Base-by-base conservation (phyloP, 2,329 filamentous ascomycete genomes). In the Cladosporium sp. region DNA sequence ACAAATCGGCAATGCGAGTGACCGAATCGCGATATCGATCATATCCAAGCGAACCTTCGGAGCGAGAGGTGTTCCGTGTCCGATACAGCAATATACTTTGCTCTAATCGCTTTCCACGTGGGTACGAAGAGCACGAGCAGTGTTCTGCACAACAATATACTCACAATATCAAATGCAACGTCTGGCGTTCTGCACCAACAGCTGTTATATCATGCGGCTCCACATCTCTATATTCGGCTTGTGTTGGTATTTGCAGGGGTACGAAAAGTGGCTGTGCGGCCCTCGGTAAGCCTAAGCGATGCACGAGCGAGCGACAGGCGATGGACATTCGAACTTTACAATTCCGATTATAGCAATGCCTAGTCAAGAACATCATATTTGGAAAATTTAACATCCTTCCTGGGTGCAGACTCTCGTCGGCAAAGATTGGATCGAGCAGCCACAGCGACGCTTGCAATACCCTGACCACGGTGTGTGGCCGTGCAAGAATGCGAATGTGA, bases 211-310 rank as follows among this genome's bases (percentile, higher is more conserved):
- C 37, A 46, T 18, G n/a, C 56, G 35, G 56, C 56, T 46, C 56
- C 56, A 59, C 56, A 59, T 18, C 37, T 40, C 37, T 59, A 59
- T 59, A 26, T 44, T 35, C 56, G 56, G 56, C 56, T 23, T 46
- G 56, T 59, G 56, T 59, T 59, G 56, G 56, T 59, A 40, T 31
- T 57, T 57, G 55, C 55, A 57, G 55, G 55, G 55, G 31, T 57
- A 11, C 12, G 33, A 16, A 21, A 26, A 35, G 50, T 63, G 49
- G 61, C 50, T 31, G 26, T 55, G 52, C 26, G 52, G 52, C 52
- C 28, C 26, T n/a, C 26, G n/a, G 40, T 46, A 46, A 29, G 52
- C n/a, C n/a, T 55, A 55, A 33, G 52, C 52, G 52, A 55, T 18
- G 26, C 49, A 29, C 49, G 26, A 52, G 49, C 49, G 16, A 18